A percentile compares a stretch with the other conserved stretches of the same genome.
Conservation (phyloP, 768 basidiomycete genomes). For the Mycena rosella region DNA sequence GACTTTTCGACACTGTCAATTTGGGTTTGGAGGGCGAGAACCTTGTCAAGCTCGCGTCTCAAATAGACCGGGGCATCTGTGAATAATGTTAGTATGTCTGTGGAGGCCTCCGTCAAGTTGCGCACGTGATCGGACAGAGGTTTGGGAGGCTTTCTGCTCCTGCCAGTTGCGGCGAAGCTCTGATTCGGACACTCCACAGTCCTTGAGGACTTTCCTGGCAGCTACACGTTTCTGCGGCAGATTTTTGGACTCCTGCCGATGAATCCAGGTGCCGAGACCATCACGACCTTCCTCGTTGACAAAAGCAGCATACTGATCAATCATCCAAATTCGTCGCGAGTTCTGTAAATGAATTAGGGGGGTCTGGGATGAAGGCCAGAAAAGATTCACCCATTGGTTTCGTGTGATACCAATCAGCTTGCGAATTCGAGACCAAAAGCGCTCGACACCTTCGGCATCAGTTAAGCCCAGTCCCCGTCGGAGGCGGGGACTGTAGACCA, state of each 20-base stretch:
- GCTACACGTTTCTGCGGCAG: too few relatives aligned
- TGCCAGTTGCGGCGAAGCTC: too few relatives aligned
- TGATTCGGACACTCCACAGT: too few relatives aligned
- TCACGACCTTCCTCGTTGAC: too few relatives aligned
- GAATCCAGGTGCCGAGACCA: too few relatives aligned
- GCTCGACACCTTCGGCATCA: constrained; percentile 52
- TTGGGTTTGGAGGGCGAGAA: constrained; percentile 47
- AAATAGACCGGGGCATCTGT: constrained; percentile 46
- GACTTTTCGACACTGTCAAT: constrained; percentile 42
- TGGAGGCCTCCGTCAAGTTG: neutral
- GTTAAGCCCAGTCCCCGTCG: constrained; percentile 46
- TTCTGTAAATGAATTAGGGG: constrained; percentile 33
- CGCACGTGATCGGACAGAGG: constrained; percentile 42
- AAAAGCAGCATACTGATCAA: too few relatives aligned
- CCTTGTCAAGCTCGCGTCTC: constrained; percentile 48
- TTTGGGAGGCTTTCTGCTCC: too few relatives aligned
- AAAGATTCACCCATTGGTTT: too few relatives aligned
- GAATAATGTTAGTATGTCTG: neutral
- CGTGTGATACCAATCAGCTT: constrained; percentile 37
- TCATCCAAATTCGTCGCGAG: neutral
- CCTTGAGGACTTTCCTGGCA: too few relatives aligned
- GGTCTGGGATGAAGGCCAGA: neutral
- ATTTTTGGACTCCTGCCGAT: too few relatives aligned
- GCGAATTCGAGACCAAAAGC: constrained; percentile 47
- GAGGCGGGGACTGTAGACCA: constrained; percentile 50